Conservation (phyloP, 2,329 filamentous ascomycete species). For the Hymenoscyphus fructigenus region DNA sequence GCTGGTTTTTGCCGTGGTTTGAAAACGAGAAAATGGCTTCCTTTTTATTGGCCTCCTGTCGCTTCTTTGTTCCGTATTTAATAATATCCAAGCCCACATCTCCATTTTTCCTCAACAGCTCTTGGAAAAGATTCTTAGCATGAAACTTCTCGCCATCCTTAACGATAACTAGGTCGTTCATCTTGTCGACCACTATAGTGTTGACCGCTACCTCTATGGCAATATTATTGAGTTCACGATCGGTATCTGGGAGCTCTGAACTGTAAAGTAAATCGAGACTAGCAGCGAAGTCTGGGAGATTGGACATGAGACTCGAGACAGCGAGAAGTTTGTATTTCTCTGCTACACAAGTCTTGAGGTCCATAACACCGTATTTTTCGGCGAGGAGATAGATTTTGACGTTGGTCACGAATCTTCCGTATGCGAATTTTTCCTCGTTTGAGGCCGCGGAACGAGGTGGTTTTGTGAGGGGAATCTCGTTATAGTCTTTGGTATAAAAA, state of each 20-base stretch:
- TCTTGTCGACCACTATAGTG: background rate
- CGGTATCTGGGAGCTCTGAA: conserved; percentile 10
- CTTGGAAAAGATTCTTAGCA: background rate
- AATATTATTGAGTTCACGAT: conserved; percentile 7
- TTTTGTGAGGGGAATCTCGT: background rate
- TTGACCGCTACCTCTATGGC: conserved; percentile 3
- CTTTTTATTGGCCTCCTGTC: no score
- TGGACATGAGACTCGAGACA: conserved; percentile 3
- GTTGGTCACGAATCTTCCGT: background rate
- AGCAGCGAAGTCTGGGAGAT: background rate
- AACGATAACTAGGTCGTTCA: no score
- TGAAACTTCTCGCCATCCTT: background rate
- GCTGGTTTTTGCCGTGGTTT: no score
- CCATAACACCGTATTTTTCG: conserved; percentile 17
- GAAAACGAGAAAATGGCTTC: no score
- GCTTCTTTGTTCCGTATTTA: background rate
- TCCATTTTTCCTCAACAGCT: background rate
- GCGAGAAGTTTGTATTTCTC: conserved; percentile 11
- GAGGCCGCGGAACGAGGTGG: no score
- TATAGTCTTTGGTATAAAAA: background rate
- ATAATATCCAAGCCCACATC: background rate
- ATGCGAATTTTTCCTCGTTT: no score
- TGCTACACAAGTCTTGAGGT: conserved; percentile 9
- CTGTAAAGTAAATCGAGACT: background rate
- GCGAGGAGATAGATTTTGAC: conserved; percentile 13